Base-by-base conservation (phyloP, 176 grass and related monocot species). In the Hordeum vulgare region DNA sequence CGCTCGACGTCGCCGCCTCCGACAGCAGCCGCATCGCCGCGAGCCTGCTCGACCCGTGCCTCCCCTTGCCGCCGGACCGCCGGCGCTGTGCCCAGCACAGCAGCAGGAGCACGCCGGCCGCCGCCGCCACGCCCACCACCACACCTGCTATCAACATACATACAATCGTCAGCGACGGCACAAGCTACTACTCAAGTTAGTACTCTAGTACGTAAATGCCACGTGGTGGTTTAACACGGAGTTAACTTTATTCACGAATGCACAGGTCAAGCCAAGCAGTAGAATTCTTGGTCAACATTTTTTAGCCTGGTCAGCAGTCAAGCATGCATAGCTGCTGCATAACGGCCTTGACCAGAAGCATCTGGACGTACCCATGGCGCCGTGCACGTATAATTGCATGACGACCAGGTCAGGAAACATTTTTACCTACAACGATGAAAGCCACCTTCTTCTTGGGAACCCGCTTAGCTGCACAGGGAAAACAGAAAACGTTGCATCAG, bases 371-470 rank as follows among this genome's bases (percentile, higher is more conserved):
- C 12, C 27, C 36, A 10, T 11, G 8, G 49, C 33, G 66, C 17
- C 37, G 56, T 74, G 8, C 12, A 76, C 10, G 25, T 35, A 54
- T 35, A 54, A 31, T 1, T 20, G 71, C 71, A 47, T 18, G 24
- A 18, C 0, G 44, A 74, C 42, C 71, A 11, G 71, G 44, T 31
- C 26, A 53, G 15, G 9, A 33, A 31, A 74, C 15, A 21, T 67
- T 40, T 86, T 73, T 90, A 95, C 95, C 92, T 95, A 79, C 86
- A 79, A 73, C 34, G 44, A 94, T 84, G 49, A 70, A 0, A 14
- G 45, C 12, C 18, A 80, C 11, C 15, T 56, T 44, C 57, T 75
- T 86, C 23, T 53, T 82, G 2, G 60, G 31, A 23, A 0, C 0
- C 14, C 3, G 0, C 9, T 54, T 75, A 24, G 39, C 86, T 86